A percentile compares a stretch with the other conserved stretches of the same genome.
These are phyloP conservation scores for Talinum fruticosum DNA, from an alignment of 148 eudicot species.

Conservation along the genomic window DNA sequence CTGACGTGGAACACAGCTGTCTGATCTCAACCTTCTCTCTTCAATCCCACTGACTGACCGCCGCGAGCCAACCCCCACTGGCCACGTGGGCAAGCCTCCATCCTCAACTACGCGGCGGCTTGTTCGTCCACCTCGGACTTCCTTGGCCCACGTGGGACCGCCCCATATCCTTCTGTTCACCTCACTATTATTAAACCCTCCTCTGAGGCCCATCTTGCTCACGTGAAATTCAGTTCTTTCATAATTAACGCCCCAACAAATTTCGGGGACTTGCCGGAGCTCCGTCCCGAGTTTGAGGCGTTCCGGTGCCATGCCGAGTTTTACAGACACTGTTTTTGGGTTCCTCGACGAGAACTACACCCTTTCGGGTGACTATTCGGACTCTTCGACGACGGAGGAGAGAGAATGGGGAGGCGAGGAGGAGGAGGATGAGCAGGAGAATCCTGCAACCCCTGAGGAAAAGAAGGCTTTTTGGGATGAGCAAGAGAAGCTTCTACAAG, in stretches of 20 bases:
- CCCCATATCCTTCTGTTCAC: neutral
- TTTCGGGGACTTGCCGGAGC: neutral
- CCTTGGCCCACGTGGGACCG: constrained; percentile 6
- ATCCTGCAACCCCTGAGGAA: constrained; percentile 14
- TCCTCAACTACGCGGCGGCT: constrained; percentile 1
- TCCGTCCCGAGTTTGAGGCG: neutral
- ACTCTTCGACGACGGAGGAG: neutral
- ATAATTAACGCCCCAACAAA: neutral
- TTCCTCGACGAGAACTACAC: constrained; percentile 27
- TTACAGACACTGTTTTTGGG: constrained; percentile 27
- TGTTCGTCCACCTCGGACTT: neutral
- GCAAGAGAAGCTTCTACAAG: constrained; percentile 27
- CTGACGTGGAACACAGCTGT: constrained; percentile 13
- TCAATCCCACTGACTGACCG: neutral
- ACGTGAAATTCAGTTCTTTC: neutral
- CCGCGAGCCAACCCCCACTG: neutral
- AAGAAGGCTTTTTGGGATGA: constrained; percentile 33
- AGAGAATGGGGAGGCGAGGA: constrained; percentile 4
- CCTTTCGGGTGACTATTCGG: neutral
- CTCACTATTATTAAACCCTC: constrained; percentile 13
- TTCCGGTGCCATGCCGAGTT: constrained; percentile 11
- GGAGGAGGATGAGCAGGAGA: constrained; percentile 12
- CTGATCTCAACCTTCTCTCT: neutral
- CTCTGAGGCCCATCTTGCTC: neutral
- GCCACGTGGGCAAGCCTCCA: constrained; percentile 14